Conservation (phyloP, 1,284 basidiomycete genomes). For the Wallemia mellicola region DNA sequence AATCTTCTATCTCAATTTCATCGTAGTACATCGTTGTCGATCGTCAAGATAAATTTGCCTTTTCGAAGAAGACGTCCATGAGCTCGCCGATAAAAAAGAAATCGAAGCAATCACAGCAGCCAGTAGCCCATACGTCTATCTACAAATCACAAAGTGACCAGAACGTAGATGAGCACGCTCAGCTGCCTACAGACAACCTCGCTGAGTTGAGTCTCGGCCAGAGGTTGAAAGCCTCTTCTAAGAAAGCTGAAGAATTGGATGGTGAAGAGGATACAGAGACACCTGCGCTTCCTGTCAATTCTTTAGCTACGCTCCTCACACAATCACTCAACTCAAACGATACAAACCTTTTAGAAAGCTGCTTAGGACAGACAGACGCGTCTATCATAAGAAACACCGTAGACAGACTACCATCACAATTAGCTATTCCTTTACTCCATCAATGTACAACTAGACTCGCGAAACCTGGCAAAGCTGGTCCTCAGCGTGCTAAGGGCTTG, state of each 20-base stretch:
- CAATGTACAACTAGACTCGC: constrained; percentile 72
- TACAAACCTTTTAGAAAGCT: constrained; percentile 56
- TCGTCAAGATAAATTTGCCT: not conserved
- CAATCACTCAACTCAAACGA: constrained; percentile 93
- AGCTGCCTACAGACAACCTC: not conserved
- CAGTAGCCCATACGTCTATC: not conserved
- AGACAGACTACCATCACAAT: constrained; percentile 54
- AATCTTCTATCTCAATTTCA: constrained; percentile 85
- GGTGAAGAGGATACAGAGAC: not conserved
- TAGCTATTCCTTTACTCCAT: constrained; percentile 58
- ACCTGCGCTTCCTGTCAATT: constrained; percentile 33
- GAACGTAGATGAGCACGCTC: not conserved
- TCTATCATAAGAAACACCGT: constrained; percentile 65
- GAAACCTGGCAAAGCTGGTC: constrained; percentile 44
- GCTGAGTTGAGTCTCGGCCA: not conserved
- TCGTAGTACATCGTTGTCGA: constrained; percentile 60
- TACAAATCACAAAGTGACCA: not conserved
- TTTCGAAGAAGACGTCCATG: not conserved
- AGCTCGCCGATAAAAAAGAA: not conserved
- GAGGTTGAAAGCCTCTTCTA: not conserved
- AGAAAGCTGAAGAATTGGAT: not conserved
- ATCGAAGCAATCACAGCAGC: not conserved
- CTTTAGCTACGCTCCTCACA: constrained; percentile 72
- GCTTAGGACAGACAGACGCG: constrained; percentile 52
- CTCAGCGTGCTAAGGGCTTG: constrained; percentile 52